A percentile compares a stretch with the other conserved stretches of the same genome.
Evolutionary conservation across 192 early-diverging fungal species (phyloP).

Genomic region (Coemansia guatemalensis): DNA sequence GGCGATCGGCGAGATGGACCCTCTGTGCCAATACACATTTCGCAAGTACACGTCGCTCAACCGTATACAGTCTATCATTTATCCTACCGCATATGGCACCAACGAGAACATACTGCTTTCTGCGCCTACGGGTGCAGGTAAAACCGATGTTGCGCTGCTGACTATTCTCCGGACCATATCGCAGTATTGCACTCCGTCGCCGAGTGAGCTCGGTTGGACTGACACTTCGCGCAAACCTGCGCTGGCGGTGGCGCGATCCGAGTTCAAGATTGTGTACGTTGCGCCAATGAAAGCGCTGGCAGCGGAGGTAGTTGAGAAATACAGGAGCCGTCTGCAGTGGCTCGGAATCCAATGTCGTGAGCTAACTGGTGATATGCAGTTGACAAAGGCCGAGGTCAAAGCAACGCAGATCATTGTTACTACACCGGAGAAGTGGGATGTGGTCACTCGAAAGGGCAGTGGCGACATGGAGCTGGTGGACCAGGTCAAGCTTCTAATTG

Average conservation of each 20-base stretch:
- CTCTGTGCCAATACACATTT: constrained; percentile 75
- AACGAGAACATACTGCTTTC: constrained; percentile 99
- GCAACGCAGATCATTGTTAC: constrained; percentile 98
- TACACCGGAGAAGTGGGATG: constrained; percentile 99
- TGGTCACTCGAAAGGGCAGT: constrained; percentile 93
- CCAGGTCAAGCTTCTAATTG: constrained; percentile 90
- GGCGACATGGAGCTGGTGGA: constrained; percentile 91
- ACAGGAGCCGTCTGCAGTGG: constrained; percentile 76
- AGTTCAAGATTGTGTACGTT: constrained; percentile 98
- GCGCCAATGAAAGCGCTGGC: constrained; percentile 99
- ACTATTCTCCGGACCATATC: constrained; percentile 81
- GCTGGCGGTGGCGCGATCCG: constrained; percentile 70
- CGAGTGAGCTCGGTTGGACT: constrained; percentile 31
- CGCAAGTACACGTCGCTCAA: constrained; percentile 86
- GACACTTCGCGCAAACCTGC: constrained; percentile 40
- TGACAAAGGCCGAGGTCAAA: constrained; percentile 91
- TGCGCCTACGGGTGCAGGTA: constrained; percentile 97
- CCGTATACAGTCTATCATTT: constrained; percentile 94
- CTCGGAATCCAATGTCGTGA: constrained; percentile 87
- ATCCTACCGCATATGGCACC: constrained; percentile 88
- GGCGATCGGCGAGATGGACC: constrained; percentile 69
- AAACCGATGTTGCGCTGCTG: constrained; percentile 96
- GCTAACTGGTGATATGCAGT: constrained; percentile 97
- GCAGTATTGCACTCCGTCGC: constrained; percentile 68
- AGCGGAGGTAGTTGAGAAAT: constrained; percentile 93